Percentiles rank a stretch among this genome's conserved stretches.
These are phyloP conservation scores for Termitomyces sp. DNA, from an alignment of 768 basidiomycete species.

Conservation along the genomic window DNA sequence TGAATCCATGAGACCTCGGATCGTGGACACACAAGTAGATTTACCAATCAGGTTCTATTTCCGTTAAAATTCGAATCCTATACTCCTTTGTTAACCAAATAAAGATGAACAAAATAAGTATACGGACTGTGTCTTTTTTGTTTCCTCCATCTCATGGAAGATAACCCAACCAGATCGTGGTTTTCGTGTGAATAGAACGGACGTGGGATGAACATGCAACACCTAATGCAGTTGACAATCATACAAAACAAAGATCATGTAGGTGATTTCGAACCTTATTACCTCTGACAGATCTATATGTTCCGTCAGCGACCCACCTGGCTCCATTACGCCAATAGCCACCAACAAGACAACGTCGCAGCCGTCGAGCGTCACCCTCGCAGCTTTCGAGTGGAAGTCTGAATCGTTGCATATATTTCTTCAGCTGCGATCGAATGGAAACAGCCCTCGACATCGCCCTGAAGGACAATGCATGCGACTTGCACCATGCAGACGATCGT, in stretches of 20 bases:
- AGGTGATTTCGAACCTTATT: conserved; percentile 54
- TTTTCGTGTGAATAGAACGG: conserved; percentile 90
- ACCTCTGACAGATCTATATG: conserved; percentile 85
- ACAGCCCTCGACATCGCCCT: conserved; percentile 91
- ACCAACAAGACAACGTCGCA: conserved; percentile 86
- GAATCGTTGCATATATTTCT: conserved; percentile 93
- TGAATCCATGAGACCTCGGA: neutral
- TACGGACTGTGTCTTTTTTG: conserved; percentile 86
- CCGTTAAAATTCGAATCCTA: conserved; percentile 90
- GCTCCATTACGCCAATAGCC: conserved; percentile 96
- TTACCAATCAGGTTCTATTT: conserved; percentile 94
- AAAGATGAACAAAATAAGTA: neutral
- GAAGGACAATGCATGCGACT: conserved; percentile 87
- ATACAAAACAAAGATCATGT: neutral
- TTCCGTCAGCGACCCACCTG: conserved; percentile 88
- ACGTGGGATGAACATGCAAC: conserved; percentile 89
- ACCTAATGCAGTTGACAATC: conserved; percentile 40
- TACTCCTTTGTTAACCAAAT: conserved; percentile 12
- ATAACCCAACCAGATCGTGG: conserved; percentile 91
- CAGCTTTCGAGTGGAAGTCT: conserved; percentile 80
- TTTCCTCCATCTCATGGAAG: conserved; percentile 95
- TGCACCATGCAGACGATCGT: conserved; percentile 89
- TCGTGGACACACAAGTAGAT: neutral
- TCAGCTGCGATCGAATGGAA: conserved; percentile 91
- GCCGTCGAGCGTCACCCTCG: conserved; percentile 77